These are phyloP conservation scores for Monoraphidium neglectum DNA, from an alignment of 139 green algal species.

Conservation along the genomic window DNA sequence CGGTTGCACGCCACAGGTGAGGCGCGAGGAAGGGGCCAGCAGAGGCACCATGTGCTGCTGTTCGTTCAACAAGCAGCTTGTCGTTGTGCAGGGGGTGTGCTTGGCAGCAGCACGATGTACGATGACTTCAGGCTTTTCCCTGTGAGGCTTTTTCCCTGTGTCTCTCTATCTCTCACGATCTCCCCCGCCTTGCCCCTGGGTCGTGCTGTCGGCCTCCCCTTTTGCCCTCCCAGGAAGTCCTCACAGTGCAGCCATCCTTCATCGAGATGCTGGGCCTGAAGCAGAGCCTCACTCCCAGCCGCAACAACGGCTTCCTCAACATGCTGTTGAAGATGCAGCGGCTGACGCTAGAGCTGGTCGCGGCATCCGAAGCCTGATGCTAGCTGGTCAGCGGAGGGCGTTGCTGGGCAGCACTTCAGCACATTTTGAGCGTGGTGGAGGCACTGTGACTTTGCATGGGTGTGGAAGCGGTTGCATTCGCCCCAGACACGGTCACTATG, in stretches of 20 bases:
- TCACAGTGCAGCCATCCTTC: conserved; percentile 73
- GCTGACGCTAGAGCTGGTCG: conserved; percentile 14
- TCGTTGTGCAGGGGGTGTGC: conserved; percentile 1
- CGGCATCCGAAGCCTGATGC: no score
- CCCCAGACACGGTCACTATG: no score
- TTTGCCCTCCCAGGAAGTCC: conserved; percentile 62
- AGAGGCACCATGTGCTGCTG: conserved; percentile 24
- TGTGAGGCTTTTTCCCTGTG: no score
- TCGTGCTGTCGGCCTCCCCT: not conserved
- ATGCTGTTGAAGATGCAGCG: conserved; percentile 95
- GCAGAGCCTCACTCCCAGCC: conserved; percentile 92
- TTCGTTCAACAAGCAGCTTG: not conserved
- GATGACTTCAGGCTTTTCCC: no score
- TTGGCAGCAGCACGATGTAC: no score
- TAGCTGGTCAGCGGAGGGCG: no score
- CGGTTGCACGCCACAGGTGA: conserved; percentile 74
- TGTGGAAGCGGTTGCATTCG: no score
- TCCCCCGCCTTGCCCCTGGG: conserved; percentile 23
- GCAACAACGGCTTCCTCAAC: conserved; percentile 99
- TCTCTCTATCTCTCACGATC: no score
- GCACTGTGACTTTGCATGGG: no score
- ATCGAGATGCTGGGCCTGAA: conserved; percentile 92
- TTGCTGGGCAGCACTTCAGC: no score
- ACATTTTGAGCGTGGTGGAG: no score
- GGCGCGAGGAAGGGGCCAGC: no score